Evolutionary conservation across 2,329 filamentous ascomycete genomes (phyloP), one percentile per base, ranked within the genome.

Genomic region (Hawksworthiomyces lignivorus): DNA sequence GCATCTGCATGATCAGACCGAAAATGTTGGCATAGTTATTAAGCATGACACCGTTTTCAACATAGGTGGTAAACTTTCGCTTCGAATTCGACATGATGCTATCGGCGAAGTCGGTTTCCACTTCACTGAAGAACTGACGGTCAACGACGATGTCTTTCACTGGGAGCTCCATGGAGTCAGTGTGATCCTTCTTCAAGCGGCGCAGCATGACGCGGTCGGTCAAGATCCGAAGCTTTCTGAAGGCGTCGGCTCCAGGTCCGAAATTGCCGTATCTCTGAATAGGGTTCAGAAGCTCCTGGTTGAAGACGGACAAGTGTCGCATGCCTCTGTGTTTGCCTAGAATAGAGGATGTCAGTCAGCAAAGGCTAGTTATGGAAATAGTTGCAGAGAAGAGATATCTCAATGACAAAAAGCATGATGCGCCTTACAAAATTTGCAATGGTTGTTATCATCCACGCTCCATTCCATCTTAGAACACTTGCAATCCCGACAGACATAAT

Each of bases 21-120:
- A 98, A 98, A 50, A 98, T 97, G 60, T 98, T 98, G 67, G 92
- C 92, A 53, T 97, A 97, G 59, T 96, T 95, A 70, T 97, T 88
- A 47, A 98, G 75, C 62, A 98, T 79, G 17, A 97, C 90, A 67
- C 88, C 89, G 49, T 88, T 86, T 15, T 87, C 84, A 28, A 97
- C 92, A 52, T 97, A 98, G 0, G 89, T 97, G 56, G 97, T 87
- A 52, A 97, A 98, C 54, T 88, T 82, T 47, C 92, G 83, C 45
- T 82, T 77, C 7, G 86, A 84, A 57, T 86, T 94, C 14, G 81
- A 87, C 87, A 97, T 98, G 69, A 98, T 94, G 54, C 87, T 95
- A 43, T 80, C 79, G 26, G 90, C 94, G 59, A 98, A 94, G 60
- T 98, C 92, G 39, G 89, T 88, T 63, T 98, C 92, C 32, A 90